These are phyloP conservation scores for Chlamydomonas sp. DNA, from an alignment of 139 green algal species.

Conservation along the genomic window DNA sequence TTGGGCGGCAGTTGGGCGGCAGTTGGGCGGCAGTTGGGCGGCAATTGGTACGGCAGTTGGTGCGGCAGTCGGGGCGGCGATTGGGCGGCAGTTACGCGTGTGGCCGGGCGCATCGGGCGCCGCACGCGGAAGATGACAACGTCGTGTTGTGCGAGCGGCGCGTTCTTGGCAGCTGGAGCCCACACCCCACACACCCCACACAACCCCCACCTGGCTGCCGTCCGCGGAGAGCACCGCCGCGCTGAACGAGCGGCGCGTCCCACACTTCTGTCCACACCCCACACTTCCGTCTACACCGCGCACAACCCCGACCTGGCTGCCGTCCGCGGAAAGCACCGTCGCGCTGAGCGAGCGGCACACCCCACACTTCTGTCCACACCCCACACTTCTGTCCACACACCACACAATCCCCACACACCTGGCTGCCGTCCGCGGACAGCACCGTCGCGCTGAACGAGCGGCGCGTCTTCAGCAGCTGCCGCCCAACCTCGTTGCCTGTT, in stretches of 20 bases:
- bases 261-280: too few species aligned
- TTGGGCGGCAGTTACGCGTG: too few species aligned
- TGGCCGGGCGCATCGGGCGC: constrained; percentile 74
- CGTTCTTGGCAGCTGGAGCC: constrained; percentile 26
- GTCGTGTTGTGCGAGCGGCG: too few species aligned
- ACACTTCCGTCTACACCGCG: too few species aligned
- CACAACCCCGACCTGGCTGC: constrained; percentile 7
- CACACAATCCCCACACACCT: background rate
- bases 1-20: too few species aligned
- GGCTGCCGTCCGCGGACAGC: constrained; percentile 57
- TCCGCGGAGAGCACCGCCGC: constrained; percentile 68
- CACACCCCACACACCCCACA: background rate
- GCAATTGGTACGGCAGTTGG: too few species aligned
- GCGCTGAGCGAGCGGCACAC: constrained; percentile 62
- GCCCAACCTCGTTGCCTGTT: constrained; percentile 64
- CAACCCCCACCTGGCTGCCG: constrained; percentile 16
- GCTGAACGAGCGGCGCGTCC: constrained; percentile 61
- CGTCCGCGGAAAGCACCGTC: constrained; percentile 65
- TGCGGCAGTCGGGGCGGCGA: too few species aligned
- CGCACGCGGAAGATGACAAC: constrained; percentile 69
- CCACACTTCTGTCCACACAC: too few species aligned
- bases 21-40: too few species aligned
- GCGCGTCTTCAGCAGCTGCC: constrained; percentile 67
- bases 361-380: too few species aligned
- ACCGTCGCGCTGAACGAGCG: constrained; percentile 72